phyloP scores from a whole-genome alignment of 768 basidiomycete genomes.

The Lactarius trivialis region DNA sequence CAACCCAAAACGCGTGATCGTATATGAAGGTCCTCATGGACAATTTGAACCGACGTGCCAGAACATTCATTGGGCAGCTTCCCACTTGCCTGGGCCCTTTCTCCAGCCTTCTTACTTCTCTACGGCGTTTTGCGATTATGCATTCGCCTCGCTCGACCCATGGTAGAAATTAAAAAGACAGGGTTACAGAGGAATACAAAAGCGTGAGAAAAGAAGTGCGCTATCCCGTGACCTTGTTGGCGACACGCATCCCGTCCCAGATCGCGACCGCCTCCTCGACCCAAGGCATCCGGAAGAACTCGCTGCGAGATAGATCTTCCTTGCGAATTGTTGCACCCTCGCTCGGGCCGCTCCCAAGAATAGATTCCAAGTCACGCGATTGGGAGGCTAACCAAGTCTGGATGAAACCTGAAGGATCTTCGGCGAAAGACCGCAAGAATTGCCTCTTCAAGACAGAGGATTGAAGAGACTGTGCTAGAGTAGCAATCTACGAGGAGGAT shows the following conservation, averaged over 20 bases:
- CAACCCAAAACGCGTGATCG: too few relatives aligned
- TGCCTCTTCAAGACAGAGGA: constrained; percentile 82
- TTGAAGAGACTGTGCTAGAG: constrained; percentile 76
- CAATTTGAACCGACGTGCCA: too few relatives aligned
- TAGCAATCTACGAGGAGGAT: constrained; percentile 52
- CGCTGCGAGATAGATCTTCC: constrained; percentile 81
- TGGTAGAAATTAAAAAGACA: not conserved
- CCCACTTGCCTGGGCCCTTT: not conserved
- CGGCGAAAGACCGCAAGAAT: constrained; percentile 77
- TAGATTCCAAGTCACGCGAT: constrained; percentile 81
- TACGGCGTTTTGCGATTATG: not conserved
- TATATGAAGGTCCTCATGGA: too few relatives aligned
- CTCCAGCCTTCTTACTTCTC: not conserved
- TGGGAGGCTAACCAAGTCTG: constrained; percentile 91
- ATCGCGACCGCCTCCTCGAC: constrained; percentile 83
- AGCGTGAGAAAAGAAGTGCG: not conserved
- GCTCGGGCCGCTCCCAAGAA: constrained; percentile 81
- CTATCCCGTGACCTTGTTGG: constrained; percentile 28
- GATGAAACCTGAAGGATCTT: constrained; percentile 73
- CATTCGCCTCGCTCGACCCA: not conserved
- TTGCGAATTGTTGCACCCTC: constrained; percentile 76
- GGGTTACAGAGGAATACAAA: not conserved
- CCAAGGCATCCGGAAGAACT: constrained; percentile 91
- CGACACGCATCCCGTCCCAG: constrained; percentile 72
- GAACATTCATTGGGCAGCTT: too few relatives aligned